These are phyloP conservation scores for Colletotrichum sp. DNA, from an alignment of 2,329 filamentous ascomycete genomes.

Conservation along the genomic window DNA sequence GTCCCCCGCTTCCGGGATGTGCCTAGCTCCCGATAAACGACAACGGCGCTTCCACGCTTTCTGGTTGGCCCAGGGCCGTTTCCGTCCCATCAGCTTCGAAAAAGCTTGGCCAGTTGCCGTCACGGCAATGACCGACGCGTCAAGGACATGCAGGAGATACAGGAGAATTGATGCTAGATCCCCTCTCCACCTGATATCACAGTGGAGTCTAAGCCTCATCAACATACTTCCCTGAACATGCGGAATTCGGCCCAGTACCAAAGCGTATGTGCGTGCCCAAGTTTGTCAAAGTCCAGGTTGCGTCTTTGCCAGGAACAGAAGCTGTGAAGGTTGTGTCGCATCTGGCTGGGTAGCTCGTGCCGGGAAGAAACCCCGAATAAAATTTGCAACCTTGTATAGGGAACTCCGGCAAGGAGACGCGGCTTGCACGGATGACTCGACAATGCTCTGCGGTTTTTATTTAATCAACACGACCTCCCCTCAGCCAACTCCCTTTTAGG, in stretches of 20 bases:
- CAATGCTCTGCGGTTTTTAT: background rate
- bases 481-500: background rate
- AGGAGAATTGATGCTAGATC: background rate
- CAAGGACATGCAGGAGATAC: background rate
- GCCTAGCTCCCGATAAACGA: background rate
- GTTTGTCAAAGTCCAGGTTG: background rate
- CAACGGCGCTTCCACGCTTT: background rate
- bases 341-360: background rate
- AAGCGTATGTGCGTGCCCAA: background rate
- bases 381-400: background rate
- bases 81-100: background rate
- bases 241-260: background rate
- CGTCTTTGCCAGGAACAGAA: background rate
- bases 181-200: background rate
- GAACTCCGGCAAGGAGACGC: background rate
- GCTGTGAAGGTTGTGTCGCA: background rate
- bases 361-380: background rate
- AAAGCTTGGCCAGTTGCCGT: background rate
- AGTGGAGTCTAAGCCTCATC: background rate
- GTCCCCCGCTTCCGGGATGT: background rate
- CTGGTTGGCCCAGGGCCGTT: background rate
- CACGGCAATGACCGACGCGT: background rate
- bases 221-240: background rate
- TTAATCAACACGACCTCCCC: background rate
- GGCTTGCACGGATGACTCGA: background rate